Evolutionary conservation across 2,329 filamentous ascomycete genomes (phyloP).

Genomic region (Pezicula rhizophila): DNA sequence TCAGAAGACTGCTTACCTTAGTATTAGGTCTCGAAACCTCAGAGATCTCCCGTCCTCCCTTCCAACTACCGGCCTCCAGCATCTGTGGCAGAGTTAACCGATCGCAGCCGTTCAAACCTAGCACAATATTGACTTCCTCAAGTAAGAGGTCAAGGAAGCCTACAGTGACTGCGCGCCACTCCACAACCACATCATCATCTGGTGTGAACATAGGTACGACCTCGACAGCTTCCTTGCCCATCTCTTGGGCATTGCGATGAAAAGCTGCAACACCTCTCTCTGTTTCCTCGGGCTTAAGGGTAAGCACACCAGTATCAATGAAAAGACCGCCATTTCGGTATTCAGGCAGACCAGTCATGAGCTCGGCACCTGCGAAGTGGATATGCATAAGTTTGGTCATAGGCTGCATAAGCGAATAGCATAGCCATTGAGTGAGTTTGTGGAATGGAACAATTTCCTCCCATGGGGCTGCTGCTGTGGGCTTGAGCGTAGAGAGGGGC

Average conservation of each 20-base stretch:
- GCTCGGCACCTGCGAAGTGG: constrained; percentile 72
- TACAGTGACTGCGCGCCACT: constrained; percentile 72
- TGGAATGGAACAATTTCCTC: constrained; percentile 86
- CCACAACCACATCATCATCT: constrained; percentile 72
- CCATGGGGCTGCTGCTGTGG: constrained; percentile 53
- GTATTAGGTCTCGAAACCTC: constrained; percentile 94
- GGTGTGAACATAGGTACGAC: constrained; percentile 68
- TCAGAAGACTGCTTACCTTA: constrained; percentile 45
- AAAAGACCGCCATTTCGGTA: constrained; percentile 89
- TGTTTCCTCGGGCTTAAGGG: constrained; percentile 62
- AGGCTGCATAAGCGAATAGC: constrained; percentile 87
- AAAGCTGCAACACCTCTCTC: constrained; percentile 67
- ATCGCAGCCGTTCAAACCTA: constrained; percentile 65
- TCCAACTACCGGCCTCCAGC: constrained; percentile 95
- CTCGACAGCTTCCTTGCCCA: constrained; percentile 65
- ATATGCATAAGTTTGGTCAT: constrained; percentile 78
- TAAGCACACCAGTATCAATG: constrained; percentile 76
- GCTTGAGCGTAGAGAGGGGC: constrained; percentile 69
- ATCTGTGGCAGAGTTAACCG: constrained; percentile 77
- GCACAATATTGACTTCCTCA: constrained; percentile 58
- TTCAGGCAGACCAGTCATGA: constrained; percentile 83
- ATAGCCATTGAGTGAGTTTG: constrained; percentile 91
- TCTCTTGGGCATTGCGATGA: constrained; percentile 63
- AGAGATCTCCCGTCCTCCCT: constrained; percentile 93
- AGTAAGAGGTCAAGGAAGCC: constrained; percentile 68